Conservation (phyloP, 1,284 basidiomycete genomes). For the Puccinia polysora region DNA sequence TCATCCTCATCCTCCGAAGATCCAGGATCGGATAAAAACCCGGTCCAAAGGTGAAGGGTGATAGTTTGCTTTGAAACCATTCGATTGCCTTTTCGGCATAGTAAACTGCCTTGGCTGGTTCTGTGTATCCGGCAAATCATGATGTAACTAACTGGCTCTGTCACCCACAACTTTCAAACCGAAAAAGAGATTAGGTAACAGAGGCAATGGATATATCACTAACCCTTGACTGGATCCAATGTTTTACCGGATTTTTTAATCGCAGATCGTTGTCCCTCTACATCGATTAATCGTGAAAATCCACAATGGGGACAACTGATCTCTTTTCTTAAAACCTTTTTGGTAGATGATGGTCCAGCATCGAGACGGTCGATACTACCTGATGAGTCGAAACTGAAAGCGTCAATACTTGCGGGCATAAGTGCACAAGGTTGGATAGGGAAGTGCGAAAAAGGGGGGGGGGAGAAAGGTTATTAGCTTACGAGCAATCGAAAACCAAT, state of each 20-base stretch:
- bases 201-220: too few species aligned
- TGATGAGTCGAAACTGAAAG: slow-evolving; percentile 8
- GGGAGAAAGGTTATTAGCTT: background rate
- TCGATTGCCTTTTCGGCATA: slow-evolving; percentile 41
- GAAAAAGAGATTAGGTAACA: background rate
- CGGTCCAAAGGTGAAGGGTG: slow-evolving; percentile 36
- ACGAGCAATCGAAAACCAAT: slow-evolving; percentile 36
- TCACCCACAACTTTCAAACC: background rate
- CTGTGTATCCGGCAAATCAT: background rate
- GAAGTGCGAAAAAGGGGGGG: background rate
- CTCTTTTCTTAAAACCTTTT: slow-evolving; percentile 19
- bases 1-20: slow-evolving; percentile 33
- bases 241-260: slow-evolving; percentile 38
- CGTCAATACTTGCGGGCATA: background rate
- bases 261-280: slow-evolving; percentile 35
- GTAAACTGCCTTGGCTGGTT: slow-evolving; percentile 39
- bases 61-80: slow-evolving; percentile 40
- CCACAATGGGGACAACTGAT: slow-evolving; percentile 38
- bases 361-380: slow-evolving; percentile 22
- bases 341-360: slow-evolving; percentile 29
- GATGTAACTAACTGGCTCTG: too few species aligned
- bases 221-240: slow-evolving; percentile 33
- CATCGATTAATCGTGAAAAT: slow-evolving; percentile 37
- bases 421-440: background rate
- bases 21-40: slow-evolving; percentile 41